Evolutionary conservation across 495 filamentous ascomycete species (phyloP).

Genomic region (Neurospora sp.): DNA sequence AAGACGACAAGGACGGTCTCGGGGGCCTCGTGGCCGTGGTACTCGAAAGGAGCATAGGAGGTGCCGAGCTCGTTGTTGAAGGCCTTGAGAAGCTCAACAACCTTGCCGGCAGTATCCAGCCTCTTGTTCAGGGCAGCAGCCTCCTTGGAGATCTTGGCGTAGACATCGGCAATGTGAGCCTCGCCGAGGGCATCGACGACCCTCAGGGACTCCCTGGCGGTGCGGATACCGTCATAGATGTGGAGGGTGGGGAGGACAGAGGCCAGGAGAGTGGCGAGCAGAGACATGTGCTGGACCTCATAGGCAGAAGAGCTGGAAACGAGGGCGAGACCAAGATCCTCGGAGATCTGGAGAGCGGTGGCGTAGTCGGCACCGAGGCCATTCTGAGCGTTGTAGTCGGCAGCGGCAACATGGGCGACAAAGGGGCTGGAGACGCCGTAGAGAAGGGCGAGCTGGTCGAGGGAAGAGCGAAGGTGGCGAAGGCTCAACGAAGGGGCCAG

Average conservation of each 20-base stretch:
- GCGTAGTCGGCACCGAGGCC: constrained; percentile 83
- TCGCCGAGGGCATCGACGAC: constrained; percentile 79
- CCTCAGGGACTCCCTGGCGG: constrained; percentile 74
- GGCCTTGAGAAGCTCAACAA: constrained; percentile 60
- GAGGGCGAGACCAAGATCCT: constrained; percentile 82
- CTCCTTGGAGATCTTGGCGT: constrained; percentile 53
- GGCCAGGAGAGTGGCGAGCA: constrained; percentile 78
- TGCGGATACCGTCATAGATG: constrained; percentile 82
- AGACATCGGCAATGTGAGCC: constrained; percentile 56
- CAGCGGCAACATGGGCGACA: constrained; percentile 86
- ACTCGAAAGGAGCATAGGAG: constrained; percentile 87
- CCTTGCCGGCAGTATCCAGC: constrained; percentile 62
- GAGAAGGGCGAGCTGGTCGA: constrained; percentile 83
- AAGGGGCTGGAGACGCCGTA: constrained; percentile 87
- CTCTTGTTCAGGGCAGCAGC: constrained; percentile 57
- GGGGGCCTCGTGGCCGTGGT: constrained; percentile 71
- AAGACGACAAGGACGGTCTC: constrained; percentile 82
- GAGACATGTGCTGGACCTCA: constrained; percentile 90
- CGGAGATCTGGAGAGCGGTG: constrained; percentile 68
- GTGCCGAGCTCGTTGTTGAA: constrained; percentile 93
- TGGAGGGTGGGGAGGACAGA: constrained; percentile 76
- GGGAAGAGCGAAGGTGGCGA: constrained; percentile 64
- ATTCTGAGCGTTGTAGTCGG: constrained; percentile 63
- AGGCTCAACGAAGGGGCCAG: constrained; percentile 77
- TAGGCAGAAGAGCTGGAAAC: constrained; percentile 77